Evolutionary conservation across 2,329 filamentous ascomycete genomes (phyloP), one percentile per base, ranked within the genome.

Genomic region (Epichloe scottii): DNA sequence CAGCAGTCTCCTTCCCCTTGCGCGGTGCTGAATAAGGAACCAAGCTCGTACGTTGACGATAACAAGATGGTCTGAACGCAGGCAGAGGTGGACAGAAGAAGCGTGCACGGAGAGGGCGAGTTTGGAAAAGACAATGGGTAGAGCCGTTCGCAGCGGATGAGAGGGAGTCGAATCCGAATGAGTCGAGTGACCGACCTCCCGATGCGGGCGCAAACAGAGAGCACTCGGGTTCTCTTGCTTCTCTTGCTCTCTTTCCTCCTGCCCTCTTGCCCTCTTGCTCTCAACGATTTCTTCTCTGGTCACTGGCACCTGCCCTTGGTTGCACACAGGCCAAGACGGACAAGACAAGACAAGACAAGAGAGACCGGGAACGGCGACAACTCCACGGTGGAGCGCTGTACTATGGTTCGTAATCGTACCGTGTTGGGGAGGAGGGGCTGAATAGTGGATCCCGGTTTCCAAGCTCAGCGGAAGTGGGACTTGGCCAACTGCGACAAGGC

Each of bases 301-400:
- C n/a, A 30, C 41, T 43, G 21, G 45, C 35, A 19, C 37, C 37
- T 48, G 46, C 46, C 46, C 38, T 42, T 42, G 40, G 39, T 47
- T 15, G 15, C 37, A 34, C 33, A 23, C 15, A 33, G 11, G 26
- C 26, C 26, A 30, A 11, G 26, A 26, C 37, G 37, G 14, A 39
- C 37, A 39, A 14, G n/a, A 39, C 37, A 39, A 44, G 14, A 34
- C 41, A 44, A n/a, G 41, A 41, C 39, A 12, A 35, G 40, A 43
- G 26, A 39, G 41, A 30, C 51, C 51, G 51, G 41, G 51, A 52
- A 52, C 51, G 51, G 51, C 51, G 48, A 50, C 41, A n/a, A 40
- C 23, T 50, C 41, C 41, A 50, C 34, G 47, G 46, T 40, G 43
- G 47, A 52, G 40, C 46, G 21, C 21, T 47, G 45, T 21, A 46